Evolutionary conservation across 768 basidiomycete species (phyloP).

Genomic region (Ephemerocybe angulata): DNA sequence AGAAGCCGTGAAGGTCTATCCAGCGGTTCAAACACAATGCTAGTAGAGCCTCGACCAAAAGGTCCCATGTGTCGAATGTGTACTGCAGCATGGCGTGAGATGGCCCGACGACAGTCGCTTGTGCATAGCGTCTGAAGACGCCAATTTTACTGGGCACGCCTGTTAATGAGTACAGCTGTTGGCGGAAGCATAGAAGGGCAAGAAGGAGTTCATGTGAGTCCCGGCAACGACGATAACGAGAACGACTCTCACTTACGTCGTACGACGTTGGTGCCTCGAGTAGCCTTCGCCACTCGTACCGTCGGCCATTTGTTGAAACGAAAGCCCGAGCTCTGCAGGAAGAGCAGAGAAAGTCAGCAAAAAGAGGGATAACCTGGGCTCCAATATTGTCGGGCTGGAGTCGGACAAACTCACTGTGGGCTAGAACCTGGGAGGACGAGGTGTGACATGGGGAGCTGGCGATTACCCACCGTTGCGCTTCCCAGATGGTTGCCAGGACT

Average conservation of each 20-base stretch:
- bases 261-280: slow-evolving; percentile 48
- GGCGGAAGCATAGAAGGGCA: background rate
- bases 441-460: slow-evolving; percentile 58
- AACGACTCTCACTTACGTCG: slow-evolving; percentile 44
- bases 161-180: slow-evolving; percentile 40
- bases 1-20: slow-evolving; percentile 59
- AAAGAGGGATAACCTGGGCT: background rate
- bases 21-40: slow-evolving; percentile 72
- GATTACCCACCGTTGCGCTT: slow-evolving; percentile 51
- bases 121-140: slow-evolving; percentile 50
- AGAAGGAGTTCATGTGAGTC: background rate
- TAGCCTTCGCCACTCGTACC: slow-evolving; percentile 64
- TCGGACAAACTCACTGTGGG: slow-evolving; percentile 34
- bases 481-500: slow-evolving; percentile 52
- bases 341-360: slow-evolving; percentile 13
- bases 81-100: slow-evolving; percentile 63
- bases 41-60: slow-evolving; percentile 61
- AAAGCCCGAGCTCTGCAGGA: slow-evolving; percentile 56
- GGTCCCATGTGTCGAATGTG: slow-evolving; percentile 54
- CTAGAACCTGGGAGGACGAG: slow-evolving; percentile 53
- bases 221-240: background rate
- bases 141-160: slow-evolving; percentile 51
- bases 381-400: background rate
- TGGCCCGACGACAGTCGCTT: slow-evolving; percentile 57
- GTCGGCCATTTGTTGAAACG: slow-evolving; percentile 49